Evolutionary conservation across 164 flowering plant genomes (phyloP), one percentile per base, ranked within the genome.

Genomic region (Chimonanthus salicifolius): DNA sequence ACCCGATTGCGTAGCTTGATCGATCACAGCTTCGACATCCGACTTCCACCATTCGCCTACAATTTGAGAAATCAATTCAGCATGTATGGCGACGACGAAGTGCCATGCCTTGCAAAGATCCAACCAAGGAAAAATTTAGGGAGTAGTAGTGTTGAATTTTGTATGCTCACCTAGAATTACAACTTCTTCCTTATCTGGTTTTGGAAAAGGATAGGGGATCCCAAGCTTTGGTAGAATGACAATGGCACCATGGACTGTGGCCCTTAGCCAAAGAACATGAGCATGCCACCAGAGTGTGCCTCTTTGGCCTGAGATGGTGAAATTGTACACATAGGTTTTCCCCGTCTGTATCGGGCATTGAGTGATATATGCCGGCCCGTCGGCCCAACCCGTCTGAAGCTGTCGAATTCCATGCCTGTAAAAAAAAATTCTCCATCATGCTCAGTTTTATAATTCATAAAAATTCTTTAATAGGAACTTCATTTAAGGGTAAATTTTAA

Each of bases 181-280:
- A 45, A 87, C 85, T 0, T 74, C 78, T 83, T 91, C 97, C 73
- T 88, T 81, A 68, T 87, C 58, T 68, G 97, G 97, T 18, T 73
- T 81, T 0, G 92, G 92, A 67, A 89, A 91, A 4, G 97, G 97
- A 76, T 87, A 89, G 0, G 94, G 97, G 11, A 89, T 88, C 0
- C 90, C 90, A 6, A 18, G 87, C 81, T 88, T 89, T 1, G 94
- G 97, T 77, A 91, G 79, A 71, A 91, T 84, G 66, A 91, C 92
- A 33, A 33, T 33, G 33, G 33, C 33, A 33, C 33, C 33, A 33
- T 33, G 33, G 33, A 33, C 33, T 33, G 33, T 33, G 33, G 33
- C 33, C 33, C 33, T 33, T 1, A 33, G 33, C 33, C 33, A 33
- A 33, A 33, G 33, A 33, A 33, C 33, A 33, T 33, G 33, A 33